Base-by-base conservation (phyloP, 2,329 filamentous ascomycete species). In the Diaporthe citrichinensis region DNA sequence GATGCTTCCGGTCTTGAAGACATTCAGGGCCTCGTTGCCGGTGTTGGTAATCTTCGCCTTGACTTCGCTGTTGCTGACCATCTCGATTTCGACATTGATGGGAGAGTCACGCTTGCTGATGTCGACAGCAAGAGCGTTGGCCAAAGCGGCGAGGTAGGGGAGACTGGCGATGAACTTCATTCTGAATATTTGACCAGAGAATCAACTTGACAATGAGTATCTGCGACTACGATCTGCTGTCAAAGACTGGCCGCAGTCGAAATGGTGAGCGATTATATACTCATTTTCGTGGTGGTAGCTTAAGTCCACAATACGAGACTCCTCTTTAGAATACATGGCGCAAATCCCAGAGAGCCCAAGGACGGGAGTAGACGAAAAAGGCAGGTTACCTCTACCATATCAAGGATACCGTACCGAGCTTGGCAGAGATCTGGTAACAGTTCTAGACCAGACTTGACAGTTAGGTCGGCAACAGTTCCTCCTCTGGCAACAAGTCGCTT, bases 31-130 rank as follows among this genome's bases (percentile, higher is more conserved):
- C 61, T 82, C 83, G 59, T 83, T 83, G 65, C 88, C 89, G 53
- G 83, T 88, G 84, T 91, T 91, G 78, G 87, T 90, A 75, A 91
- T 84, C 62, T 84, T 82, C 44, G 88, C 87, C 83, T 89, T 89
- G 78, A 91, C 85, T 74, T 84, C 84, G n/a, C 88, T 86, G 83
- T 90, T 90, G 76, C 86, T 86, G 31, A 85, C 81, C 79, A 86
- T 83, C 81, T 87, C 83, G 74, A 90, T 84, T 79, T 87, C 82
- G 77, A 88, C 85, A 28, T 86, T 82, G 72, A 88, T 81, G 74
- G 86, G 84, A 77, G 84, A 79, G 80, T 84, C 80, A 79, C 87
- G 80, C 83, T 85, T 72, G 71, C 58, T 61, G 71, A 72, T 61
- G 55, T 49, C 57, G 41, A 72, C 68, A 57, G 68, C 68, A 51